A percentile compares a stretch with the other conserved stretches of the same genome.
phyloP scores from a whole-genome alignment of 2,329 filamentous ascomycete species.

The Clonostachys solani region DNA sequence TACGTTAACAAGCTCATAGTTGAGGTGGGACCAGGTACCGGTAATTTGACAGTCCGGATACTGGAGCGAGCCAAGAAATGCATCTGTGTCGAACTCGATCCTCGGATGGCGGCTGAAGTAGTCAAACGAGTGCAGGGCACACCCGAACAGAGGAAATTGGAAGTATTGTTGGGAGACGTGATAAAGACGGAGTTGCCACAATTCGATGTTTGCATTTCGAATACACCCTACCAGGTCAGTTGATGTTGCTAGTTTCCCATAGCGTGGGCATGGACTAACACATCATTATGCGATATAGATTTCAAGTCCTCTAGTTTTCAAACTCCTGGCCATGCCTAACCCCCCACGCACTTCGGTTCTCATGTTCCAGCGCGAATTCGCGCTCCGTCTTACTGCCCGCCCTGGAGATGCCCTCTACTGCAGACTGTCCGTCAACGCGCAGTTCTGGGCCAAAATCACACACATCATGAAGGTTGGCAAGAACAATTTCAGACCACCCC shows the following conservation, averaged over 20 bases:
- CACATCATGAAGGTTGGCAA: conserved; percentile 89
- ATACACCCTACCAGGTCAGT: conserved; percentile 57
- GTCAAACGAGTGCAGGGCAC: conserved; percentile 92
- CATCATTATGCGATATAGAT: conserved; percentile 46
- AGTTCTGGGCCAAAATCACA: conserved; percentile 72
- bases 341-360: conserved; percentile 82
- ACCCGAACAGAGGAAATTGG: conserved; percentile 76
- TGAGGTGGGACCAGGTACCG: conserved; percentile 87
- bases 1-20: no score
- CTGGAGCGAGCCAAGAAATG: conserved; percentile 79
- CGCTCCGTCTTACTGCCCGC: conserved; percentile 80
- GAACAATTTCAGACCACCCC: conserved; percentile 95
- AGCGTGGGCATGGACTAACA: no score
- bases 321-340: conserved; percentile 76
- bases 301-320: conserved; percentile 86
- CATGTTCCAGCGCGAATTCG: conserved; percentile 97
- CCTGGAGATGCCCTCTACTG: conserved; percentile 88
- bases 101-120: conserved; percentile 92
- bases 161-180: conserved; percentile 80
- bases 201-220: conserved; percentile 79
- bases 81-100: conserved; percentile 88
- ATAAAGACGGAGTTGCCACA: conserved; percentile 78
- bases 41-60: conserved; percentile 85
- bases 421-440: conserved; percentile 85
- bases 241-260: background rate